Evolutionary conservation across 2,329 filamentous ascomycete species (phyloP).

Genomic region (Arthroderma sp.): DNA sequence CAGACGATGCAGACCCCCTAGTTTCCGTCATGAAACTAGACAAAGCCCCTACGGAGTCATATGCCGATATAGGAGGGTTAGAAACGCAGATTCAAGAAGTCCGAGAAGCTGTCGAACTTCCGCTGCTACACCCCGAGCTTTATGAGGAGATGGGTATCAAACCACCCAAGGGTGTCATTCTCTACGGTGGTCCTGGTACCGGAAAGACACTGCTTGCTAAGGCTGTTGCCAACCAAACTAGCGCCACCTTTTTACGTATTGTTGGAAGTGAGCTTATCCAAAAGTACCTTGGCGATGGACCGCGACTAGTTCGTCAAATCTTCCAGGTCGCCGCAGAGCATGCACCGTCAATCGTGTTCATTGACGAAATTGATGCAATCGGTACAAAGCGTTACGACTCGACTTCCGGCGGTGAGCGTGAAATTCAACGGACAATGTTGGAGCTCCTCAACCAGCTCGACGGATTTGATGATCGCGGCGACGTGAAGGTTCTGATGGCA

Average conservation of each 20-base stretch:
- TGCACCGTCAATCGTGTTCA: conserved; percentile 93
- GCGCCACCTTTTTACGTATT: conserved; percentile 92
- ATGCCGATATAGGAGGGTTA: conserved; percentile 93
- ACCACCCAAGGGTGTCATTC: conserved; percentile 96
- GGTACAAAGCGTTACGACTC: conserved; percentile 98
- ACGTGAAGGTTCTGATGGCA: conserved; percentile 99
- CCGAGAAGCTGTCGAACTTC: conserved; percentile 88
- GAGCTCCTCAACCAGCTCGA: conserved; percentile 97
- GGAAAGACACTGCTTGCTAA: conserved; percentile 94
- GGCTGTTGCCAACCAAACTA: conserved; percentile 97
- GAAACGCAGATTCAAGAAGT: conserved; percentile 96
- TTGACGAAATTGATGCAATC: conserved; percentile 97
- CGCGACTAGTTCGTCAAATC: conserved; percentile 84
- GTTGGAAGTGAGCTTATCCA: conserved; percentile 96
- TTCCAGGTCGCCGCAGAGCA: conserved; percentile 87
- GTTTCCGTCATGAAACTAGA: conserved; percentile 99
- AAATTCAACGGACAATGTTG: conserved; percentile 97
- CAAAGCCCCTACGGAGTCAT: conserved; percentile 95
- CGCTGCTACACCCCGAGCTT: conserved; percentile 84
- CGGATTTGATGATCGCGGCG: conserved; percentile 94
- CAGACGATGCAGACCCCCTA: conserved; percentile 86
- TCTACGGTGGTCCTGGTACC: conserved; percentile 92
- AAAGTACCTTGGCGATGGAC: conserved; percentile 95
- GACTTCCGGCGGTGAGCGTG: conserved; percentile 88
- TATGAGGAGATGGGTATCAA: conserved; percentile 99